Evolutionary conservation across 345 rosid genomes (phyloP).

Genomic region (Excoecaria cochinchinensis): DNA sequence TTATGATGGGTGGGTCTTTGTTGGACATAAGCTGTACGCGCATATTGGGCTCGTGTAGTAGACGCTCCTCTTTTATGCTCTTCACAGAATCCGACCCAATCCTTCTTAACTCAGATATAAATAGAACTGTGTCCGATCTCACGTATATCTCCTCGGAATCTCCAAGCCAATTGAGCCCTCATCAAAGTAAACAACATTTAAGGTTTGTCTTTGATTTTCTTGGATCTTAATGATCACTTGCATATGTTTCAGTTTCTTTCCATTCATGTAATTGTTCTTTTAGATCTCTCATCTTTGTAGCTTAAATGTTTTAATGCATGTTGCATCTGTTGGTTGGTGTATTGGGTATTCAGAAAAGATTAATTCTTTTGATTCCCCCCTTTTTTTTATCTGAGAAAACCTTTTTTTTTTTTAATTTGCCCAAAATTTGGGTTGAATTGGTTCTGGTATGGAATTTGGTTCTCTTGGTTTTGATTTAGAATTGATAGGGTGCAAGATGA

Average conservation of each 20-base stretch:
- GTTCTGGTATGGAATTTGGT: conserved; percentile 1
- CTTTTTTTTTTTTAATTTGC: background rate
- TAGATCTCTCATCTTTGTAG: conserved; percentile 8
- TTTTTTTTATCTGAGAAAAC: background rate
- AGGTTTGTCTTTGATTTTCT: conserved; percentile 6
- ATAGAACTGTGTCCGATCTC: no score
- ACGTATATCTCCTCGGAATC: no score
- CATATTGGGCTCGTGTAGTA: background rate
- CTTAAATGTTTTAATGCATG: background rate
- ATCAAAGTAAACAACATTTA: background rate
- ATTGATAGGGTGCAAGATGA: background rate
- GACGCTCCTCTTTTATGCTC: background rate
- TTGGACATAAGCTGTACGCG: background rate
- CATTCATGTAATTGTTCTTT: background rate
- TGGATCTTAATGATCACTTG: background rate
- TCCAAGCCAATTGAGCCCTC: no score
- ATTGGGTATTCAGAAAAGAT: background rate
- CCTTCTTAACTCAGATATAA: background rate
- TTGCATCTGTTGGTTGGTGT: background rate
- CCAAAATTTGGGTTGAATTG: background rate
- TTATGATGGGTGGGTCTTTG: background rate
- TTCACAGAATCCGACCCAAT: background rate
- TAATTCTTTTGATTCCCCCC: background rate
- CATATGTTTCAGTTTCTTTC: background rate
- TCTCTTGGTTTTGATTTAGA: background rate